Conservation (phyloP, 2,329 filamentous ascomycete genomes). For the Diaporthe longicolla region DNA sequence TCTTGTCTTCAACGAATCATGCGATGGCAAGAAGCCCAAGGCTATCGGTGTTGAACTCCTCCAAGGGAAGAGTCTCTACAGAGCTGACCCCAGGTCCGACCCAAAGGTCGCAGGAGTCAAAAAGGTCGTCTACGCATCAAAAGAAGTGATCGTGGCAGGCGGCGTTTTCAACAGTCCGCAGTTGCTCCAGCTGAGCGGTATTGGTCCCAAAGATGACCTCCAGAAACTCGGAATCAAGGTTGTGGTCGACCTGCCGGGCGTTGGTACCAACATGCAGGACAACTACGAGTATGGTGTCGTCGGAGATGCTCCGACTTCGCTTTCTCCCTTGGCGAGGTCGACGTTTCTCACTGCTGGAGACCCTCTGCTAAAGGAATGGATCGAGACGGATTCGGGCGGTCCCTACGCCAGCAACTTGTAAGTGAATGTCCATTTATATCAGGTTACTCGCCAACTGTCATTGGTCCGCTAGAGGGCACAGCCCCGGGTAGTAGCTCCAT, state of each 20-base stretch:
- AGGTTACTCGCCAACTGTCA: too few relatives aligned
- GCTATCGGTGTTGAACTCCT: slow-evolving; percentile 54
- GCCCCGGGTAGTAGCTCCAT: too few relatives aligned
- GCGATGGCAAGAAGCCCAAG: slow-evolving; percentile 42
- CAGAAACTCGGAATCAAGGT: slow-evolving; percentile 38
- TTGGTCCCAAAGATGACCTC: slow-evolving; percentile 58
- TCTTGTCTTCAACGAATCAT: slow-evolving; percentile 53
- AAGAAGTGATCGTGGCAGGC: slow-evolving; percentile 64
- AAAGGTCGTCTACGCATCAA: slow-evolving; percentile 48
- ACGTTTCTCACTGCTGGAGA: slow-evolving; percentile 65
- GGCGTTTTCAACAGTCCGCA: slow-evolving; percentile 66
- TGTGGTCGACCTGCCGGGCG: slow-evolving; percentile 26
- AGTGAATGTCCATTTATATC: not conserved
- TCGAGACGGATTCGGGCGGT: slow-evolving; percentile 46
- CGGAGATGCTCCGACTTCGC: slow-evolving; percentile 58
- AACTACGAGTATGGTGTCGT: slow-evolving; percentile 50
- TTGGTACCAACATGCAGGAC: slow-evolving; percentile 29
- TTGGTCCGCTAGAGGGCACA: too few relatives aligned
- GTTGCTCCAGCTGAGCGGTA: slow-evolving; percentile 65
- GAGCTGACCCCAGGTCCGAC: slow-evolving; percentile 51
- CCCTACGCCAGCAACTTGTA: slow-evolving; percentile 25
- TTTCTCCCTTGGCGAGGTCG: slow-evolving; percentile 49
- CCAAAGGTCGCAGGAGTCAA: slow-evolving; percentile 50
- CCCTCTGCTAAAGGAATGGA: slow-evolving; percentile 61
- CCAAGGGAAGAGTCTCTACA: slow-evolving; percentile 52